A percentile compares a stretch with the other conserved stretches of the same genome.
Conservation (phyloP, 371 early-diverging fungal genomes). For the Gilbertella persicaria region DNA sequence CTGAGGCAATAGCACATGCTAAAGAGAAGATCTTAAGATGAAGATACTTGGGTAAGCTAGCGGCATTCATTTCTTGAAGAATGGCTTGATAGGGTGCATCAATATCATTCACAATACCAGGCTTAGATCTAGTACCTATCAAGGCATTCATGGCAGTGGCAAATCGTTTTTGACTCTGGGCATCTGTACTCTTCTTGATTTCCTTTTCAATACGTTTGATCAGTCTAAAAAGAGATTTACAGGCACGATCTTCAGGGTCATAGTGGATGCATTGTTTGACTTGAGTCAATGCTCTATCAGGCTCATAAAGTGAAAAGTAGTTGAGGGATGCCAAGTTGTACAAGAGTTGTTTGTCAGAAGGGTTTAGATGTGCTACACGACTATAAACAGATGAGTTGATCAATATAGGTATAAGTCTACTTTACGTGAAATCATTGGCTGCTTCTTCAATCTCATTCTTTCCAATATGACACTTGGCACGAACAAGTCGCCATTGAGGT, state of each 20-base stretch:
- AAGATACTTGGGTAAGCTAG: conserved; percentile 54
- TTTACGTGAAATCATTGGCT: conserved; percentile 75
- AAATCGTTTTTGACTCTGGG: conserved; percentile 62
- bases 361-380: conserved; percentile 69
- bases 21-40: conserved; percentile 54
- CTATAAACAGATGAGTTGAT: conserved; percentile 28
- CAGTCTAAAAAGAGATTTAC: conserved; percentile 71
- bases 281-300: conserved; percentile 65
- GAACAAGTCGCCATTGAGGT: conserved; percentile 55
- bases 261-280: conserved; percentile 84
- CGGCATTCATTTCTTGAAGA: conserved; percentile 32
- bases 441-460: conserved; percentile 81
- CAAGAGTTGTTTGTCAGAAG: conserved; percentile 61
- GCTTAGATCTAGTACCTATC: conserved; percentile 44
- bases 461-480: conserved; percentile 75
- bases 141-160: conserved; percentile 69
- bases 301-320: conserved; percentile 70
- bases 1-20: conserved; percentile 63
- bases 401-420: background rate
- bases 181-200: conserved; percentile 51
- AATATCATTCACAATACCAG: conserved; percentile 53
- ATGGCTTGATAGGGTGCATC: conserved; percentile 47
- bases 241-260: conserved; percentile 89
- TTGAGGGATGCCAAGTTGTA: conserved; percentile 75
- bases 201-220: conserved; percentile 51